phyloP scores from a whole-genome alignment of 1,284 basidiomycete species.

The Gastroboletus turbinatus region DNA sequence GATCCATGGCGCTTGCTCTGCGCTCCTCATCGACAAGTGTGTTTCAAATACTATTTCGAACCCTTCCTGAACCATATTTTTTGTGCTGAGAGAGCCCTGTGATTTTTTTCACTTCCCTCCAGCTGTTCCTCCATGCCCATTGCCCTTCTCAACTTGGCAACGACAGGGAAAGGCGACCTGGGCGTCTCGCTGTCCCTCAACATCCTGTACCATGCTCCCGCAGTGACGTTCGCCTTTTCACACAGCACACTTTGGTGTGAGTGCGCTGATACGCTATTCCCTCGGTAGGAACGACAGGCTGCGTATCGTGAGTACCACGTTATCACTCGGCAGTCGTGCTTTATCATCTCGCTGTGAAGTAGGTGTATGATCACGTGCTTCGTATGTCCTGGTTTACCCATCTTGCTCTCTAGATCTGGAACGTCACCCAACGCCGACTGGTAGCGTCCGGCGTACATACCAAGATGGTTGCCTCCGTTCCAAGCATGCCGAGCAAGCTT shows the following conservation, averaged over 20 bases:
- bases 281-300: slow-evolving; percentile 27
- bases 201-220: slow-evolving; percentile 42
- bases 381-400: neutral
- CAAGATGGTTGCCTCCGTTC: slow-evolving; percentile 37
- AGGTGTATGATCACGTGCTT: neutral
- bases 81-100: neutral
- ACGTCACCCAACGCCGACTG: slow-evolving; percentile 30
- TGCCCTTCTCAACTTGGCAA: slow-evolving; percentile 28
- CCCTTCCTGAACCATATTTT: neutral
- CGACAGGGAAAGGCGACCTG: slow-evolving; percentile 17
- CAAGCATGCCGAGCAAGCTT: slow-evolving; percentile 9
- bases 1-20: slow-evolving; percentile 47
- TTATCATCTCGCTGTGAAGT: slow-evolving; percentile 33
- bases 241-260: neutral
- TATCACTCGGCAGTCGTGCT: slow-evolving; percentile 26
- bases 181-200: slow-evolving; percentile 43
- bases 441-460: slow-evolving; percentile 38
- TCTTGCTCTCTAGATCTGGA: slow-evolving; percentile 36
- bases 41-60: slow-evolving; percentile 11
- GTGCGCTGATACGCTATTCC: neutral
- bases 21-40: slow-evolving; percentile 48
- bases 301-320: slow-evolving; percentile 31
- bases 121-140: slow-evolving; percentile 40
- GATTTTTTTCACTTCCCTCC: neutral
- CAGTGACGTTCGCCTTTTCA: slow-evolving; percentile 31